phyloP scores from a whole-genome alignment of 257 asterid genomes.

The Salvia hispanica region DNA sequence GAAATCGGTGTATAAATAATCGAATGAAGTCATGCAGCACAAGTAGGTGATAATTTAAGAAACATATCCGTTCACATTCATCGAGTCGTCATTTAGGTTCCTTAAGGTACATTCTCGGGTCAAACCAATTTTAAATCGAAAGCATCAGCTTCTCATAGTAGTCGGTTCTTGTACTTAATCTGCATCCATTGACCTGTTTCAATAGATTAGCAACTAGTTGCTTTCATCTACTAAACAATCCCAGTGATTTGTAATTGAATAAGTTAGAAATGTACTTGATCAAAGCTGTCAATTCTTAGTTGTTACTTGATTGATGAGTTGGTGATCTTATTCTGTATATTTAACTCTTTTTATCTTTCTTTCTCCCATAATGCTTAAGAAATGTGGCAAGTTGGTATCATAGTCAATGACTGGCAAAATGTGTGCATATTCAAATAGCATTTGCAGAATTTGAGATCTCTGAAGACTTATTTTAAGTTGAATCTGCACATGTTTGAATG shows the following conservation, averaged over 20 bases:
- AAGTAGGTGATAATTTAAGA: slow-evolving; percentile 16
- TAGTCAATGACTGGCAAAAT: slow-evolving; percentile 19
- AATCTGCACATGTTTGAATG: slow-evolving; percentile 23
- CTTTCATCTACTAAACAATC: slow-evolving; percentile 33
- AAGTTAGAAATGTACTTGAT: not conserved
- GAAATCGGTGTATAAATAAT: slow-evolving; percentile 17
- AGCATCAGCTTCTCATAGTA: not conserved
- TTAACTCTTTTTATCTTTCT: not conserved
- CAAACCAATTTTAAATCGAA: slow-evolving; percentile 10
- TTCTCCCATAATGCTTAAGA: slow-evolving; percentile 22
- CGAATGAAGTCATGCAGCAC: slow-evolving; percentile 17
- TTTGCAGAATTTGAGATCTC: slow-evolving; percentile 21
- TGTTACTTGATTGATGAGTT: slow-evolving; percentile 24
- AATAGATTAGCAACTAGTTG: slow-evolving; percentile 32
- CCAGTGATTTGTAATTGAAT: slow-evolving; percentile 15
- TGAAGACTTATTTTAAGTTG: not conserved
- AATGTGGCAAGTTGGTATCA: slow-evolving; percentile 33
- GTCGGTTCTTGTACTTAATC: slow-evolving; percentile 31
- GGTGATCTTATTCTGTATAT: slow-evolving; percentile 25
- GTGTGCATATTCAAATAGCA: not conserved
- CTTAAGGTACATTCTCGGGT: slow-evolving; percentile 29
- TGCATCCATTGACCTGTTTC: slow-evolving; percentile 41
- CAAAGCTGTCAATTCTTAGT: slow-evolving; percentile 28
- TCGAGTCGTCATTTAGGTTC: slow-evolving; percentile 26
- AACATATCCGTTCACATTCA: slow-evolving; percentile 33